Base-by-base conservation (phyloP, 768 basidiomycete species). In the Amanita inopinata region DNA sequence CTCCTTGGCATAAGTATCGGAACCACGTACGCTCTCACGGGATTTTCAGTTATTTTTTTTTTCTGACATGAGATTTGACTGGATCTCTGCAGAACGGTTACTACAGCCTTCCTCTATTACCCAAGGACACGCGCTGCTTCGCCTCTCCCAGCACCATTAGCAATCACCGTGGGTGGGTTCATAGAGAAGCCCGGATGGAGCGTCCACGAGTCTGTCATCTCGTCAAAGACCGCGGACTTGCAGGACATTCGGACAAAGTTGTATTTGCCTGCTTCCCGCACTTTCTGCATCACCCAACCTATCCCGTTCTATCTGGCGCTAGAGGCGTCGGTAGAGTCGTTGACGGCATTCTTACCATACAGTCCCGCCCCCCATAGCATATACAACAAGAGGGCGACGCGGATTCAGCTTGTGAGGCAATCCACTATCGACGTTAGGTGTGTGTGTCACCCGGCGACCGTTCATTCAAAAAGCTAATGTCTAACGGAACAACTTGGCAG, bases 291-390 rank as follows among this genome's bases (percentile, higher is more conserved):
- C 49, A 56, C 63, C 3, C 63, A 76, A 46, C 55, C 70, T 12
- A 83, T 86, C 18, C 83, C 83, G 1, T 86, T 84, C 59, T 70
- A 83, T 55, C 47, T 87, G 19, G 68, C 66, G 3, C 68, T 85
- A 31, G 65, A 71, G 27, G 80, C 80, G 0, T 66, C 75, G 3
- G 61, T 72, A 0, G 56, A 65, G 22, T 73, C 81, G 9, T 62
- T 87, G 10, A 72, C 74, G 1, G 63, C 72, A 4, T 83, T 82
- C 53, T 55, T 80, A 34, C 78, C 81, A 7, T 67, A 70, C 24
- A 69, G 70, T 24, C 84, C 83, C 0, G 66, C 65, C 7, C 37
- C 59, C 46, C 43, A 64, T 51, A 47, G 60, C 49, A 44, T 61
- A 40, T 49, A 43, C 5, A 38, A 48, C 6, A 62, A 59, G 33